phyloP scores from a whole-genome alignment of 495 filamentous ascomycete species.

The Haplographium delicatum region DNA sequence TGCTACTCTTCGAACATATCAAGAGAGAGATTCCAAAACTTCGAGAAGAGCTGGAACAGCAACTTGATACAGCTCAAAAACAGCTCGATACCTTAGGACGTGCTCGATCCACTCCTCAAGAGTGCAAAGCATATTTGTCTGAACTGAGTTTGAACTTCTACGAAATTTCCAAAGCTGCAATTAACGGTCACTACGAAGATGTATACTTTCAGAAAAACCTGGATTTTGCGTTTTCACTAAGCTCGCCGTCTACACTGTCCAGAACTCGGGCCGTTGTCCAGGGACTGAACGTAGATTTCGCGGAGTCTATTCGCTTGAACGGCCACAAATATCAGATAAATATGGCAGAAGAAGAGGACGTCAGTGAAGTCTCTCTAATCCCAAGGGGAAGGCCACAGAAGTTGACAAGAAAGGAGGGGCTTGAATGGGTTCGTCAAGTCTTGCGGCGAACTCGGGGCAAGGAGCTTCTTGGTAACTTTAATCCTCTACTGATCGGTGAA shows the following conservation, averaged over 20 bases:
- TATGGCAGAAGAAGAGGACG: background rate
- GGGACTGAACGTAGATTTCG: slow-evolving; percentile 25
- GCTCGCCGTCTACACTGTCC: slow-evolving; percentile 11
- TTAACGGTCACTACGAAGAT: slow-evolving; percentile 29
- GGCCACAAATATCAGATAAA: slow-evolving; percentile 31
- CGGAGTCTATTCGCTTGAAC: slow-evolving; percentile 15
- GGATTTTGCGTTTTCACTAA: slow-evolving; percentile 9
- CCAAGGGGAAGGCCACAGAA: background rate
- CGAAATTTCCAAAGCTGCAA: slow-evolving; percentile 29
- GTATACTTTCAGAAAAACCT: slow-evolving; percentile 19
- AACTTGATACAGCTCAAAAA: background rate
- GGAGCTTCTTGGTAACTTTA: slow-evolving; percentile 42
- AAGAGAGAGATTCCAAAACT: slow-evolving; percentile 33
- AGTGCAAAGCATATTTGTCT: slow-evolving; percentile 27
- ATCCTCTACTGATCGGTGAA: slow-evolving; percentile 35
- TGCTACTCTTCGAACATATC: slow-evolving; percentile 37
- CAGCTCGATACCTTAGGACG: slow-evolving; percentile 12
- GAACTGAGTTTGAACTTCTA: slow-evolving; percentile 26
- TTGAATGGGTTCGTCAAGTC: slow-evolving; percentile 22
- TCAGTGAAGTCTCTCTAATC: background rate
- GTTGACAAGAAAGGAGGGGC: slow-evolving; percentile 12
- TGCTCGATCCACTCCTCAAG: slow-evolving; percentile 1
- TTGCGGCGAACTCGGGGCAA: slow-evolving; percentile 31
- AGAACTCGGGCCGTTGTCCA: slow-evolving; percentile 30
- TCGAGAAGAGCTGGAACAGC: slow-evolving; percentile 16